Evolutionary conservation across 1,284 basidiomycete genomes (phyloP).

Genomic region (Marasmius sp.): DNA sequence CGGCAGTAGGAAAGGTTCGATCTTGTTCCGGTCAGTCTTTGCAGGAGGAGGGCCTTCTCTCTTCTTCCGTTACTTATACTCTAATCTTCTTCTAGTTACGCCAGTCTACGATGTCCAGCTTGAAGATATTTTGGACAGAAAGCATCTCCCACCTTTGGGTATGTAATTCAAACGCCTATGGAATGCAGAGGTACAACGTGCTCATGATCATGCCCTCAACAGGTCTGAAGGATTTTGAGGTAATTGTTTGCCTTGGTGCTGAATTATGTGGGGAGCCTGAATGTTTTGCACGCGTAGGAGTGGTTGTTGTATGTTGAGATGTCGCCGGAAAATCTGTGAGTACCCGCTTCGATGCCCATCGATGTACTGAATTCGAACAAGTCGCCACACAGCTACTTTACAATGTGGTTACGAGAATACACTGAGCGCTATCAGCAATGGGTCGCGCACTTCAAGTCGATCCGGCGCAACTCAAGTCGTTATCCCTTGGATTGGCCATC

Average conservation of each 20-base stretch:
- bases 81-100: constrained; percentile 38
- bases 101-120: constrained; percentile 60
- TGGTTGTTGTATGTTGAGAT: constrained; percentile 76
- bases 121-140: constrained; percentile 68
- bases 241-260: constrained; percentile 14
- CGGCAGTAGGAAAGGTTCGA: constrained; percentile 61
- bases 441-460: constrained; percentile 37
- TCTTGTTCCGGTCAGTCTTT: constrained; percentile 50
- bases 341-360: constrained; percentile 7
- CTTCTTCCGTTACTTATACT: not conserved
- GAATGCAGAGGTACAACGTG: constrained; percentile 1
- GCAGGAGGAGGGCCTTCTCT: not conserved
- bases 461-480: constrained; percentile 23
- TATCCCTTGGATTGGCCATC: constrained; percentile 34
- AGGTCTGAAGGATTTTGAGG: constrained; percentile 76
- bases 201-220: not conserved
- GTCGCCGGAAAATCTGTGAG: constrained; percentile 67
- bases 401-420: constrained; percentile 73
- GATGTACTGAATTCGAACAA: constrained; percentile 3
- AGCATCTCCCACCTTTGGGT: constrained; percentile 72
- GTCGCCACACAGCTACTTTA: constrained; percentile 55
- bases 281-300: constrained; percentile 38
- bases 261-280: not conserved
- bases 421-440: constrained; percentile 59
- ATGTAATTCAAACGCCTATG: constrained; percentile 35